A percentile compares a stretch with the other conserved stretches of the same genome.
These are phyloP conservation scores for Aspergillus sp. DNA, from an alignment of 2,329 filamentous ascomycete genomes.

Conservation along the genomic window DNA sequence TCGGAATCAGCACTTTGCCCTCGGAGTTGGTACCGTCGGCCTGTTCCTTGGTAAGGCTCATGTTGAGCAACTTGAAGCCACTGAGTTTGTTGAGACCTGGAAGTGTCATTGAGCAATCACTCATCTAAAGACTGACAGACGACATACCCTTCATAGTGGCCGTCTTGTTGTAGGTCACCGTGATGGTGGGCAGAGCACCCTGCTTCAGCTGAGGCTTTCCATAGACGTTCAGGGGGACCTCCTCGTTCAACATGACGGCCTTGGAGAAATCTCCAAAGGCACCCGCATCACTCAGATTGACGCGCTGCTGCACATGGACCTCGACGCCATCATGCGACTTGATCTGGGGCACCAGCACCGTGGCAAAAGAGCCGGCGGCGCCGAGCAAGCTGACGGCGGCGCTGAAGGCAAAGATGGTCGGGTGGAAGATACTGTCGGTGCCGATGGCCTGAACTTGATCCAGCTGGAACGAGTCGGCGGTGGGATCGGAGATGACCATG, in stretches of 20 bases:
- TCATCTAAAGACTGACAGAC: neutral
- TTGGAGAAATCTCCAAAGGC: constrained; percentile 52
- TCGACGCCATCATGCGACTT: constrained; percentile 43
- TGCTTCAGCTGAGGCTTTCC: constrained; percentile 54
- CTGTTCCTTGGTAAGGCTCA: constrained; percentile 43
- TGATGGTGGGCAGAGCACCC: constrained; percentile 48
- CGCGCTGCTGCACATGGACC: constrained; percentile 43
- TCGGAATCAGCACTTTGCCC: constrained; percentile 56
- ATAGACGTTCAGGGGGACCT: constrained; percentile 48
- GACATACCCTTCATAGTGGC: constrained; percentile 55
- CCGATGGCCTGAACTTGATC: constrained; percentile 48
- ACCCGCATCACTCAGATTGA: constrained; percentile 42
- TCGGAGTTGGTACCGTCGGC: constrained; percentile 52
- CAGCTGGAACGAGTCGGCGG: constrained; percentile 47
- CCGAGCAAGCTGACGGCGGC: constrained; percentile 50
- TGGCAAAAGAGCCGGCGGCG: constrained; percentile 37
- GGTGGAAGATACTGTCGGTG: constrained; percentile 51
- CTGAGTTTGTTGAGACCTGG: constrained; percentile 57
- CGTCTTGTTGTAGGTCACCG: constrained; percentile 55
- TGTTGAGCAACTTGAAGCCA: constrained; percentile 50
- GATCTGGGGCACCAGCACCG: constrained; percentile 45
- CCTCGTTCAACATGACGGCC: constrained; percentile 48
- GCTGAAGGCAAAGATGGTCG: constrained; percentile 53
- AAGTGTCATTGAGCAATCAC: neutral
- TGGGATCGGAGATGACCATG: constrained; percentile 52